These are phyloP conservation scores for Chalaropsis thielavioides DNA, from an alignment of 2,329 filamentous ascomycete species.

Conservation along the genomic window DNA sequence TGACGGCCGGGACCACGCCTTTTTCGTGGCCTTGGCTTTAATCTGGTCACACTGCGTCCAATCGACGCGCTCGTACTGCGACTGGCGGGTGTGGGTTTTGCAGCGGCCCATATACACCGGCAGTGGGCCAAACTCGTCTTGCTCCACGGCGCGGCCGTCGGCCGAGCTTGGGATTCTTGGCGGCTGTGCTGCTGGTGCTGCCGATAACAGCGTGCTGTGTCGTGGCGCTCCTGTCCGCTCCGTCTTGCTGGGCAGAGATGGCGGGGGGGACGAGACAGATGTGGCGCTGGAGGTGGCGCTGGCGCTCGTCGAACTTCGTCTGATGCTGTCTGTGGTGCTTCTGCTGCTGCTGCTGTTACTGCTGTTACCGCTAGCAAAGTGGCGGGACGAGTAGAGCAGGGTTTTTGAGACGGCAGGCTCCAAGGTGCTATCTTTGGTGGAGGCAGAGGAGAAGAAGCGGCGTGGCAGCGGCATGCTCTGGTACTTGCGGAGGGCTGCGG, in stretches of 20 bases:
- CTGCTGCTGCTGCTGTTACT: background rate
- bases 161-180: background rate
- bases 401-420: constrained; percentile 2
- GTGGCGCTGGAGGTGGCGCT: background rate
- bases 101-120: background rate
- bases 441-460: constrained; percentile 6
- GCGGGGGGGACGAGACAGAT: background rate
- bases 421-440: constrained; percentile 18
- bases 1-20: constrained; percentile 23
- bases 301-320: background rate
- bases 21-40: constrained; percentile 22
- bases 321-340: background rate
- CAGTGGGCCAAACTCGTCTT: constrained; percentile 4
- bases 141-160: background rate
- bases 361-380: background rate
- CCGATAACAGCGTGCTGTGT: background rate
- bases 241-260: background rate
- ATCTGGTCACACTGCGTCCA: constrained; percentile 45
- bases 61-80: constrained; percentile 29
- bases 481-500: constrained; percentile 17
- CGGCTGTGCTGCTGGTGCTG: background rate
- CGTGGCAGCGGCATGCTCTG: constrained; percentile 10
- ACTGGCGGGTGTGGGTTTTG: background rate
- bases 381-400: background rate
- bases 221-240: background rate